These are phyloP conservation scores for Pichia sp. DNA, from an alignment of 1,139 yeast genomes.

Conservation along the genomic window DNA sequence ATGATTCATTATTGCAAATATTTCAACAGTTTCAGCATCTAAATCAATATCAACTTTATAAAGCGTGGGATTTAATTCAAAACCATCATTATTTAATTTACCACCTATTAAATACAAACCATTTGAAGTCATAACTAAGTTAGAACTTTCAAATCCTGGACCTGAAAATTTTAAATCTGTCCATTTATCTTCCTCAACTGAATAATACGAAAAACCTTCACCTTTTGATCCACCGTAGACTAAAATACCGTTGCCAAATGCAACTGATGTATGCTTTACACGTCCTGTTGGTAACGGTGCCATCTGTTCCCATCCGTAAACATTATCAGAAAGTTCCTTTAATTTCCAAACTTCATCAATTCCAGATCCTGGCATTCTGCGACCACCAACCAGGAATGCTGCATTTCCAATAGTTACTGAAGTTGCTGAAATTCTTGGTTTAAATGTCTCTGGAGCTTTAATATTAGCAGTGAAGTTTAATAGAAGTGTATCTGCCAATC, in stretches of 20 bases:
- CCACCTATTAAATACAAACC: conserved; percentile 55
- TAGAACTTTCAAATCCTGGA: conserved; percentile 3
- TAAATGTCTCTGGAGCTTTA: conserved; percentile 14
- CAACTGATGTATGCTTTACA: conserved; percentile 48
- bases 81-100: conserved; percentile 31
- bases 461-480: conserved; percentile 11
- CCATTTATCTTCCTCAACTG: conserved; percentile 10
- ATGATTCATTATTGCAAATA: conserved; percentile 12
- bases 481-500: conserved; percentile 30
- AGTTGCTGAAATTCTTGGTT: conserved; percentile 58
- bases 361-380: conserved; percentile 51
- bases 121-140: not conserved
- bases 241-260: conserved; percentile 34
- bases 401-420: conserved; percentile 31
- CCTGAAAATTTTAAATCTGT: not conserved
- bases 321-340: not conserved
- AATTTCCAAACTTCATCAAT: conserved; percentile 39
- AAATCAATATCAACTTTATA: conserved; percentile 32
- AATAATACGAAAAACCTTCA: conserved; percentile 13
- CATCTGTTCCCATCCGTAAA: conserved; percentile 33
- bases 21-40: not conserved
- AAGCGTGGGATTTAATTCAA: conserved; percentile 32
- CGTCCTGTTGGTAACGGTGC: conserved; percentile 41
- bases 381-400: conserved; percentile 58
- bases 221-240: conserved; percentile 47